Conservation (phyloP, 129 eudicot genomes). For the Saposhnikovia divaricata region DNA sequence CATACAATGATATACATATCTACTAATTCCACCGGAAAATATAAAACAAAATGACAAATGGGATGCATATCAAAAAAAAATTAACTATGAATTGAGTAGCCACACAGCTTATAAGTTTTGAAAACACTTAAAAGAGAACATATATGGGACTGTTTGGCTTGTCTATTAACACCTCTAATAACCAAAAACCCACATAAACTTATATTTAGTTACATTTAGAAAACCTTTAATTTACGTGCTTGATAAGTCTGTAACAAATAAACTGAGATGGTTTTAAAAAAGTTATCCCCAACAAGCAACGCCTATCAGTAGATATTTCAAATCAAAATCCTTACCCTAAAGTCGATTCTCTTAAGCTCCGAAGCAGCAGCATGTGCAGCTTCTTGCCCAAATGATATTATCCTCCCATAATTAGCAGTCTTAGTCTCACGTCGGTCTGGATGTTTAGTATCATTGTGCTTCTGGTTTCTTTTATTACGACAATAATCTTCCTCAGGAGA, state of each 20-base stretch:
- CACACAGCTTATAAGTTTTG: not conserved
- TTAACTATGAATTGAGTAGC: not conserved
- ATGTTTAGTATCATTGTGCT: conserved; percentile 27
- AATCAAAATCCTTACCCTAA: conserved; percentile 45
- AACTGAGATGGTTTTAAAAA: not conserved
- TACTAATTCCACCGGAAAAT: not conserved
- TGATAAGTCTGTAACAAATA: not conserved
- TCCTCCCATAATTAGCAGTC: conserved; percentile 60
- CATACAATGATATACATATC: not conserved
- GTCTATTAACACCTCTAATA: not conserved
- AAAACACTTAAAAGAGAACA: not conserved
- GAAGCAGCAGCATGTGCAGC: conserved; percentile 60
- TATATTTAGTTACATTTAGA: not conserved
- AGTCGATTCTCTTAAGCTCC: conserved; percentile 69
- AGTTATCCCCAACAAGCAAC: not conserved
- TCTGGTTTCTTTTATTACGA: conserved; percentile 40
- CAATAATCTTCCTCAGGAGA: conserved; percentile 73
- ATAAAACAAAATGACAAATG: not conserved
- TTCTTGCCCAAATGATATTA: conserved; percentile 77
- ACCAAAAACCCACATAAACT: not conserved
- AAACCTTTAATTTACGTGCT: not conserved
- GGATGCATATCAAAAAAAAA: not conserved
- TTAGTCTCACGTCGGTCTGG: conserved; percentile 24
- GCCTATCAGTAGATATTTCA: not conserved
- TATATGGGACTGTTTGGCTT: not conserved